phyloP scores from a whole-genome alignment of 1,139 yeast genomes.

The Lodderomyces elongisporus region DNA sequence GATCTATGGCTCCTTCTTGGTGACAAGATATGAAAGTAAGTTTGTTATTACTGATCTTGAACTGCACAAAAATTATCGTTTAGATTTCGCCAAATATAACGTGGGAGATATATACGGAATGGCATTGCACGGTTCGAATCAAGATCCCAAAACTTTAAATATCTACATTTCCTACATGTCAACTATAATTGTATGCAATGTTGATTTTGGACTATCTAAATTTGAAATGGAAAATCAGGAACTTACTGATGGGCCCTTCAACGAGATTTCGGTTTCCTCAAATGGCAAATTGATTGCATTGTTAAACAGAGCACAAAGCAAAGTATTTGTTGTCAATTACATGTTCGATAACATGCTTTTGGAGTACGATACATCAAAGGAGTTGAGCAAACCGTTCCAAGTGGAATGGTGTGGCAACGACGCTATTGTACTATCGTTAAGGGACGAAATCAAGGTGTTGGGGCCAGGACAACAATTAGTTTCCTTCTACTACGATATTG shows the following conservation, averaged over 20 bases:
- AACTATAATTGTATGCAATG: constrained; percentile 25
- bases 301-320: constrained; percentile 38
- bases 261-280: constrained; percentile 50
- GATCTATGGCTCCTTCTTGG: constrained; percentile 25
- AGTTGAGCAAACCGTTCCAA: constrained; percentile 34
- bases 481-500: constrained; percentile 41
- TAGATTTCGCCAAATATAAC: constrained; percentile 17
- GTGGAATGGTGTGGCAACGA: constrained; percentile 86
- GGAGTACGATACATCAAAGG: constrained; percentile 42
- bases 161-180: constrained; percentile 25
- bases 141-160: constrained; percentile 9
- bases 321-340: constrained; percentile 50
- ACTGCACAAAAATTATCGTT: constrained; percentile 22
- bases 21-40: constrained; percentile 25
- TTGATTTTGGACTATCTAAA: constrained; percentile 21
- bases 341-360: constrained; percentile 49
- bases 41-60: constrained; percentile 26
- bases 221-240: constrained; percentile 31
- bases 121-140: constrained; percentile 5
- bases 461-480: constrained; percentile 68
- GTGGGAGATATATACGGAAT: constrained; percentile 11
- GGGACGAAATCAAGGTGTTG: constrained; percentile 62
- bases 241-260: constrained; percentile 57
- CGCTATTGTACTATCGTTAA: constrained; percentile 57
- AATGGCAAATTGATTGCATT: constrained; percentile 59